Conservation (phyloP, 371 early-diverging fungal genomes). For the Mucor mucedo region DNA sequence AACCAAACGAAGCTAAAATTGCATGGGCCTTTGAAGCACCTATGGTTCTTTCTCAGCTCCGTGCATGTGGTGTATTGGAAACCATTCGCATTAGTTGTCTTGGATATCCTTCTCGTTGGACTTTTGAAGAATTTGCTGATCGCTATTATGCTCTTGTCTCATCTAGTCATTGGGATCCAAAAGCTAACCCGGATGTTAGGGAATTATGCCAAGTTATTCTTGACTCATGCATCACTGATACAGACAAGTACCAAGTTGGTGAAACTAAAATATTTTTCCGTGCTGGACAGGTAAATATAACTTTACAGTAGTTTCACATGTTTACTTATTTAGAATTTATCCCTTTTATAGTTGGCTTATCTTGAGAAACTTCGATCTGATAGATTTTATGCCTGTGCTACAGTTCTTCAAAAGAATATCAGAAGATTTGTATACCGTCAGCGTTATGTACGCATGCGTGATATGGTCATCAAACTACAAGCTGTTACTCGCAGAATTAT, state of each 20-base stretch:
- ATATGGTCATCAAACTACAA: slow-evolving; percentile 62
- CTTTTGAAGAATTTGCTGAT: slow-evolving; percentile 91
- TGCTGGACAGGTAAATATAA: slow-evolving; percentile 80
- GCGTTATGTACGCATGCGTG: slow-evolving; percentile 64
- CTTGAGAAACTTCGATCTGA: slow-evolving; percentile 89
- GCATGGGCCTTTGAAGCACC: slow-evolving; percentile 89
- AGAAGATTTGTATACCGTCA: slow-evolving; percentile 73
- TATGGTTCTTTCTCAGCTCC: slow-evolving; percentile 93
- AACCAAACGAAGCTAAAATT: slow-evolving; percentile 92
- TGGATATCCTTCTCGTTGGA: slow-evolving; percentile 96
- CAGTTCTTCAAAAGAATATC: slow-evolving; percentile 89
- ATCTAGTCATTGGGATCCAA: slow-evolving; percentile 69
- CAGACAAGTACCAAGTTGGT: slow-evolving; percentile 95
- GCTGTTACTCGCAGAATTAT: slow-evolving; percentile 59
- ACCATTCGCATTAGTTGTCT: slow-evolving; percentile 98
- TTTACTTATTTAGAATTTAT: slow-evolving; percentile 73
- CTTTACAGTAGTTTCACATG: not conserved
- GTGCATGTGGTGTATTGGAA: slow-evolving; percentile 99
- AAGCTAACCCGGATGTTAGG: slow-evolving; percentile 46
- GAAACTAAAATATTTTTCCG: slow-evolving; percentile 98
- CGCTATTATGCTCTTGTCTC: slow-evolving; percentile 87
- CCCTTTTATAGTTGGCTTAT: slow-evolving; percentile 68
- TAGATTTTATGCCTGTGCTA: slow-evolving; percentile 76
- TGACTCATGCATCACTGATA: slow-evolving; percentile 67
- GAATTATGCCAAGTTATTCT: slow-evolving; percentile 70